Evolutionary conservation across 2,329 filamentous ascomycete genomes (phyloP).

Genomic region (Alternaria gaisen): DNA sequence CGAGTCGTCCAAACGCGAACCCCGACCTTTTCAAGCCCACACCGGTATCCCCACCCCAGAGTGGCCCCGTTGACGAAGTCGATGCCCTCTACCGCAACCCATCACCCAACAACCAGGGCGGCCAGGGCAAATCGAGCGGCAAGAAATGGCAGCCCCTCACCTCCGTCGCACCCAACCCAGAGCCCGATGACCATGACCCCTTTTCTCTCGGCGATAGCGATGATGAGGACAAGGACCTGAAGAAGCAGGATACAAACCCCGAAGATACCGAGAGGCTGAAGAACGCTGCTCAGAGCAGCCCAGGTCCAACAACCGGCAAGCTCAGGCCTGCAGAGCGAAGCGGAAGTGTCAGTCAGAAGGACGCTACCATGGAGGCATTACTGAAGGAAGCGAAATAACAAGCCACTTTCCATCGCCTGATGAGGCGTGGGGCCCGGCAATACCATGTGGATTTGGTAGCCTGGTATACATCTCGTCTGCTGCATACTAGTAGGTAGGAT

Average conservation of each 20-base stretch:
- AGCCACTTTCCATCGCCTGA: not conserved
- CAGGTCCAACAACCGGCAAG: slow-evolving; percentile 34
- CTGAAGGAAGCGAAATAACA: slow-evolving; percentile 50
- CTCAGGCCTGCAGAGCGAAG: slow-evolving; percentile 53
- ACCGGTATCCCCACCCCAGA: slow-evolving; percentile 61
- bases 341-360: slow-evolving; percentile 55
- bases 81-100: slow-evolving; percentile 71
- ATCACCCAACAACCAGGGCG: slow-evolving; percentile 43
- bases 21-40: slow-evolving; percentile 81
- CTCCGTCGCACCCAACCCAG: slow-evolving; percentile 81
- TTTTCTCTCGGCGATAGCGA: slow-evolving; percentile 97
- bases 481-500: slow-evolving; percentile 4
- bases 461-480: not conserved
- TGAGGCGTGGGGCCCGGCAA: not conserved
- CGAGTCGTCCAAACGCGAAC: slow-evolving; percentile 75
- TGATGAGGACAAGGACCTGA: slow-evolving; percentile 76
- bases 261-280: slow-evolving; percentile 63
- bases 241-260: slow-evolving; percentile 68
- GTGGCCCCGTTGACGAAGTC: slow-evolving; percentile 79
- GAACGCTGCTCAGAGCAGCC: slow-evolving; percentile 55
- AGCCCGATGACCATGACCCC: slow-evolving; percentile 85
- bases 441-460: not conserved
- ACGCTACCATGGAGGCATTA: slow-evolving; percentile 58
- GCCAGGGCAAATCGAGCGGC: slow-evolving; percentile 63
- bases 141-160: slow-evolving; percentile 99